Evolutionary conservation across 257 asterid genomes (phyloP), one percentile per base, ranked within the genome.

Genomic region (Scutellaria minor): DNA sequence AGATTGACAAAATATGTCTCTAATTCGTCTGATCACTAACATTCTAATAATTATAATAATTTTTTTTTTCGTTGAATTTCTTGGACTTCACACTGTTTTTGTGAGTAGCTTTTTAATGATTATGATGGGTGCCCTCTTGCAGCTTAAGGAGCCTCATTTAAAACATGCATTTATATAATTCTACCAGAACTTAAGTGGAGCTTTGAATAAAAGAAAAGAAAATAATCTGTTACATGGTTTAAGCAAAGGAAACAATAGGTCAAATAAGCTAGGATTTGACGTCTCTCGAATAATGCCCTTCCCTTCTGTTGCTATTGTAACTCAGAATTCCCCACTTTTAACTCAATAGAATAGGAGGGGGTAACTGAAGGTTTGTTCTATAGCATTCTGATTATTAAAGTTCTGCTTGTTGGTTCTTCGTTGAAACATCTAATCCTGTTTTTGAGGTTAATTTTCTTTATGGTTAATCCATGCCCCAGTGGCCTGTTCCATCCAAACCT

Each of bases 331-430:
- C 62, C 12, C 37, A 13, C 46, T 64, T 40, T 55, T 63, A 50
- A 55, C 14, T 61, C 54, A 51, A 35, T 64, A 64, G 40, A 71
- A 77, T 77, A 62, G 72, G 51, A 37, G 5, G 42, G 5, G 31
- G 35, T 63, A 20, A 9, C 44, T 45, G 42, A 67, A 68, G 63
- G 62, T 66, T 31, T 58, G 18, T 7, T 47, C 54, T 14, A 40
- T 66, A 39, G 68, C 58, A 67, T 58, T 69, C 64, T 41, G 22
- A 66, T 24, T 22, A 66, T 59, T 58, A 39, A 7, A 15, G 18
- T 70, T 51, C 66, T 76, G 46, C 70, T 58, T 55, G 59, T 39
- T 70, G 9, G 9, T 46, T 48, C n/a, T 66, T 64, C 47, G 8
- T 65, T 77, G 74, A 66, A 54, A 14, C 20, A 39, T 56, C 18